Evolutionary conservation across 176 grass and related monocot species (phyloP), one percentile per base, ranked within the genome.

Genomic region (Carex littledalei): DNA sequence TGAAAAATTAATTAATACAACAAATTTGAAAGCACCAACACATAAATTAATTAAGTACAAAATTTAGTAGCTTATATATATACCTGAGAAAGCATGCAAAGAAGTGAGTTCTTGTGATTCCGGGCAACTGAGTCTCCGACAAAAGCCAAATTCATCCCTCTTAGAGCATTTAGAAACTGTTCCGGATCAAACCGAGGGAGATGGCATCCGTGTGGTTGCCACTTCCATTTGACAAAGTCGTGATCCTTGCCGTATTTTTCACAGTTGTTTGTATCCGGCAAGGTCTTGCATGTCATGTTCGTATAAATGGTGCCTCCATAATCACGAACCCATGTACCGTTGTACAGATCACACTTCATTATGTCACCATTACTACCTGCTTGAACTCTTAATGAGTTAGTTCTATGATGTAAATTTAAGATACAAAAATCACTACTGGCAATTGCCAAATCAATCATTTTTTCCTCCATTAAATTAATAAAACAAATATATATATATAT

Each of bases 81-180:
- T 35, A 35, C 47, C 47, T 91, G 82, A 66, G 67, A 63, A 59
- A 89, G 41, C 74, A 93, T 82, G 72, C 94, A 97, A 62, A 97
- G 78, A 21, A 97, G 86, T 21, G 94, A 97, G 34, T 90, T 81
- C 88, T 91, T 97, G 81, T 97, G 91, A 62, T 97, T 97, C 60
- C 87, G 69, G 16, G 86, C 86, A 37, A 97, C 50, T 0, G 91
- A 97, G 90, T 97, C 89, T 16, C 87, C 84, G 5, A 81, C 81
- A 11, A 97, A 97, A 0, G 86, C 94, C 84, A 93, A 37, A 66
- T 61, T 91, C 82, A 88, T 93, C 21, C 89, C 91, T 39, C 11
- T 75, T 20, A 90, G 76, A 80, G 70, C 63, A 24, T 84, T 62
- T 56, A 96, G 84, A 67, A 93, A 96, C 11, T 54, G 60, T 57